Evolutionary conservation across 148 eudicot species (phyloP), one percentile per base, ranked within the genome.

Genomic region (Amaranthus palmeri): DNA sequence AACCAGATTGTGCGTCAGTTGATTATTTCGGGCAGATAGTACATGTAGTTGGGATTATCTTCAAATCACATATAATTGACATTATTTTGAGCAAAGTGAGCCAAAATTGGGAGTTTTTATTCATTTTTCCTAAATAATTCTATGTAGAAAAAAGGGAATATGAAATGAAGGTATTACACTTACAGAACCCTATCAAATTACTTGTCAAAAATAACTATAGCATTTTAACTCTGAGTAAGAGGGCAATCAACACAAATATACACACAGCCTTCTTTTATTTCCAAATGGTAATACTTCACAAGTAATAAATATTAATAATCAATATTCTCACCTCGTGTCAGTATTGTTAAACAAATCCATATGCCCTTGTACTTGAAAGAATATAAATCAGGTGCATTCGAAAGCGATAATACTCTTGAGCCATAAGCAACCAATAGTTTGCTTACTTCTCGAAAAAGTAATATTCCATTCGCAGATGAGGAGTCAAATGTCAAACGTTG

Each of bases 381-480:
- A 86, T 96, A 96, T 15, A 89, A 79, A 76, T 96, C 99, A 57
- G 92, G 82, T 69, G 70, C 82, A 82, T 80, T 92, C 4, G 91
- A 83, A 64, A 87, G 71, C 54, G 90, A 79, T 70, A 88, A 67
- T 74, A 96, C 81, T 68, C 96, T 82, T 54, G 99, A 86, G 59
- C 99, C 99, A 74, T 96, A 96, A 69, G 97, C 93, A 75, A 96
- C 97, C 48, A 91, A 77, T 70, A 96, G 71, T 70, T 92, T 96
- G 92, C 99, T 96, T 63, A 96, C 89, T 88, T 96, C 97, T 69
- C 99, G 90, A 77, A 96, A 96, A 67, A 96, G 96, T 73, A 96
- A 91, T 72, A 96, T 96, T 77, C 99, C 99, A 76, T 92, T 92
- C 44, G 96, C 93, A 71, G 99, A 96, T 36, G 99, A 96, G 5